These are phyloP conservation scores for Entelexis sorbosivorans DNA, from an alignment of 1,139 yeast genomes.

Conservation along the genomic window DNA sequence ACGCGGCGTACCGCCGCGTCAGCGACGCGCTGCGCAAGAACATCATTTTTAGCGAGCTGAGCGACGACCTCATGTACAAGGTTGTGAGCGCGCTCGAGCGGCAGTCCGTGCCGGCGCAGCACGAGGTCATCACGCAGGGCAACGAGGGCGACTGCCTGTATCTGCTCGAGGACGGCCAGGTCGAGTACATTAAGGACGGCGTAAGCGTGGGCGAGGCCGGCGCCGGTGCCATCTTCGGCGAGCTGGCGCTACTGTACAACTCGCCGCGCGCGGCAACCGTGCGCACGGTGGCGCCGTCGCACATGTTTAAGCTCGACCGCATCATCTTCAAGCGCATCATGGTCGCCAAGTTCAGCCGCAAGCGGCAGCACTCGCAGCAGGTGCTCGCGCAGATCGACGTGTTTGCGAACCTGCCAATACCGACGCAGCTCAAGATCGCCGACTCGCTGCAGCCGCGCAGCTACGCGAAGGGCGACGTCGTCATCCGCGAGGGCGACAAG, in stretches of 20 bases:
- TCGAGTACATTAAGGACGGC: constrained; percentile 69
- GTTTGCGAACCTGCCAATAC: constrained; percentile 55
- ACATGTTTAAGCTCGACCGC: constrained; percentile 88
- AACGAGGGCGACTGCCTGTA: constrained; percentile 95
- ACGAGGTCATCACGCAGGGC: constrained; percentile 77
- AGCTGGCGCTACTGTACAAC: constrained; percentile 92
- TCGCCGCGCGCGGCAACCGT: constrained; percentile 98
- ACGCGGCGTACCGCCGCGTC: constrained; percentile 1
- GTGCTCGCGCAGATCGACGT: constrained; percentile 82
- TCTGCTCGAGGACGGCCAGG: constrained; percentile 74
- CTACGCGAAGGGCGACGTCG: constrained; percentile 59
- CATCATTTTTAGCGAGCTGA: constrained; percentile 71
- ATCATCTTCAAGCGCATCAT: constrained; percentile 84
- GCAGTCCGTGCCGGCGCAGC: constrained; percentile 47
- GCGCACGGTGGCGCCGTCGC: constrained; percentile 55
- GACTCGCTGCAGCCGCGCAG: constrained; percentile 81
- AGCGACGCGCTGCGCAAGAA: constrained; percentile 47
- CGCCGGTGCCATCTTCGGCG: constrained; percentile 90
- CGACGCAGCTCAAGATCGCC: constrained; percentile 84
- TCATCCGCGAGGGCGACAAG: constrained; percentile 76
- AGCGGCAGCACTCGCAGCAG: constrained; percentile 82
- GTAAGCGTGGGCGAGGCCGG: constrained; percentile 61
- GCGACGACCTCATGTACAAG: constrained; percentile 57
- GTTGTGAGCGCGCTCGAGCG: constrained; percentile 76
- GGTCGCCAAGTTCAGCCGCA: constrained; percentile 79